Base-by-base conservation (phyloP, 108 stramenopile species). In the Skeletonema tropicum region DNA sequence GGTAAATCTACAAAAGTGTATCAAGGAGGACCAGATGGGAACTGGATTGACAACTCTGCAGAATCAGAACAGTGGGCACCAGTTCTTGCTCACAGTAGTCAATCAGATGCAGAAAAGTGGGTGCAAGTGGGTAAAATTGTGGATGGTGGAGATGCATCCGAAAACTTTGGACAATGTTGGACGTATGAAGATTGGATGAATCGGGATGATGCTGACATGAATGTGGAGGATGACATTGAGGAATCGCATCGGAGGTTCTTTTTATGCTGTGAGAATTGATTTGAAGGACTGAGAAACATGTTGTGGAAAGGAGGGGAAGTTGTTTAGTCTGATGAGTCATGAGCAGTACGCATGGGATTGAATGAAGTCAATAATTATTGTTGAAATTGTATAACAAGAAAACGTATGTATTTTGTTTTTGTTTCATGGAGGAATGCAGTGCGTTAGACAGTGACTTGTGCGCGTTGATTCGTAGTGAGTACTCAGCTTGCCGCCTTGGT, bases 91-190 rank as follows among this genome's bases (percentile, higher is more conserved):
- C 48, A 49, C 19, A 49, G 48, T 19, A 21, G 19, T 21, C 13
- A 49, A 19, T 49, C 48, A 49, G 48, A 3, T 19, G 19, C 17
- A 21, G 2, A 49, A 5, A 17, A 49, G 19, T 49, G 48, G 48
- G 48, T 49, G 6, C 48, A 49, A 49, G 14, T 49, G 12, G 48
- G 48, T 19, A 49, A 49, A 49, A 49, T 49, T 19, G 48, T 49
- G 1, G 14, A 49, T 49, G 21, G 21, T 4, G 48, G 48, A 5
- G 48, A 49, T 49, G 48, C 48, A 49, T 49, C 48, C 48, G 48
- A 49, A 49, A 49, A 49, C 21, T 49, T 19, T 49, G 48, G 48
- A 19, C 48, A 49, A 19, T 49, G 48, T 49, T 49, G 48, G 48
- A 49, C 17, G 7, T 49, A 49, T 19, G 48, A 17, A 14, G 48